Evolutionary conservation across 176 grass and related monocot species (phyloP), one percentile per base, ranked within the genome.

Genomic region (Avena sativa): DNA sequence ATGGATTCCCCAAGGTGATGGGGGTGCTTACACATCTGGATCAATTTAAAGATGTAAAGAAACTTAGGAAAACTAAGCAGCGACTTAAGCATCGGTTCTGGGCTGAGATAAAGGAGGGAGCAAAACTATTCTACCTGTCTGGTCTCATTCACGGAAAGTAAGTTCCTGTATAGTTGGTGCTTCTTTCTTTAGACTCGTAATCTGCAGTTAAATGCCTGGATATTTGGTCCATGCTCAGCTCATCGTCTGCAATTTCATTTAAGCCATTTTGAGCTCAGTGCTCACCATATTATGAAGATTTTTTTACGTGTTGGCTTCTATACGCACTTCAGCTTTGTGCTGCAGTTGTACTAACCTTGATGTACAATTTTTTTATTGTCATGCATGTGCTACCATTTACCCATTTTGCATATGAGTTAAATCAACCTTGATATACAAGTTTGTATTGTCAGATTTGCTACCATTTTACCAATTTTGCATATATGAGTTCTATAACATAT

Each of bases 1-100:
- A 99, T 91, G 97, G 97, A 81, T 99, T 96, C 80, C 97, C 94
- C 38, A 96, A 94, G 76, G 90, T 96, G 82, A 99, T 99, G 92
- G 94, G 97, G 89, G 97, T 99, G 26, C 97, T 99, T 46, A 99
- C 94, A 67, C 87, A 96, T 87, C 87, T 99, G 80, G 97, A 99
- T 87, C 93, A 92, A 62, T 99, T 99, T 85, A 99, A 96, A 90
- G 94, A 99, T 91, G 80, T 89, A 38, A 99, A 94, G 76, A 99
- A 96, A 76, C 86, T 99, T 17, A 90, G 92, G 65, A 99, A 99
- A 94, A 99, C 97, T 61, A 99, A 96, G 83, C 87, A 96, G 85
- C 90, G 89, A 26, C 89, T 99, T 46, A 96, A 96, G 84, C 93
- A 99, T 85, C 90, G 92, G 20, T 99, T 99, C 88, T 94, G 97